Evolutionary conservation across 2,329 filamentous ascomycete species (phyloP).

Genomic region (Cytospora chrysosperma): DNA sequence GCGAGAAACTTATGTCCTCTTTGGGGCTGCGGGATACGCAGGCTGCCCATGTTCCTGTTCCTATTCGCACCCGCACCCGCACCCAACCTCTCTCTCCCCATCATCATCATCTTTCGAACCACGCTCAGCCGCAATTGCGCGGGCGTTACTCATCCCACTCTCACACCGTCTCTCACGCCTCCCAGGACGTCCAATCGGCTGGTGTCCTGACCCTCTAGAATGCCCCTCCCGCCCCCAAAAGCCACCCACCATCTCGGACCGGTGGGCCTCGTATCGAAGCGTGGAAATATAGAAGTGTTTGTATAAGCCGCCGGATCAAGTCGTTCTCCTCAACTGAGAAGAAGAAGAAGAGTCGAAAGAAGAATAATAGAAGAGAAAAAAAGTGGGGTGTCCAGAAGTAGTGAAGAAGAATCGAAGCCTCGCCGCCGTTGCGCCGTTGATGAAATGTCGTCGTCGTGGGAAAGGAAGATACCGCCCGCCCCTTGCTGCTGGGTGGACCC

Average conservation of each 20-base stretch:
- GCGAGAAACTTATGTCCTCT: neutral
- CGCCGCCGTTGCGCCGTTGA: slow-evolving; percentile 10
- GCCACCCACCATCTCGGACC: neutral
- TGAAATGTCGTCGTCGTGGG: slow-evolving; percentile 8
- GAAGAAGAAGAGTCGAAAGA: too few species aligned
- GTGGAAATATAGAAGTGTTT: neutral
- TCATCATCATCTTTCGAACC: neutral
- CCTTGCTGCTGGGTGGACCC: slow-evolving; percentile 1
- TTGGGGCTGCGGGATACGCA: neutral
- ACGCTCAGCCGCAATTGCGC: slow-evolving; percentile 1
- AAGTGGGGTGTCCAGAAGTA: neutral
- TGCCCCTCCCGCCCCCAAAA: neutral
- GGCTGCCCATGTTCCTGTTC: slow-evolving; percentile 6
- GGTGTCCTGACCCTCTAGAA: neutral
- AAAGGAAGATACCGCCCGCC: neutral
- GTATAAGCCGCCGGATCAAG: neutral
- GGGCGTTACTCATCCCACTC: slow-evolving; percentile 8
- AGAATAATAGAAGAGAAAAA: too few species aligned
- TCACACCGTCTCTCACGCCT: neutral
- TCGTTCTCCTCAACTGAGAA: neutral
- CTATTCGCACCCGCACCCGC: neutral
- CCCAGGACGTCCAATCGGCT: neutral
- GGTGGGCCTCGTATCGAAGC: neutral
- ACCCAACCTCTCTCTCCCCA: neutral
- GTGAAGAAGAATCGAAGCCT: neutral